Percentiles rank a stretch among this genome's conserved stretches.
Evolutionary conservation across 164 flowering plant species (phyloP).

Genomic region (Dillenia turbinata): DNA sequence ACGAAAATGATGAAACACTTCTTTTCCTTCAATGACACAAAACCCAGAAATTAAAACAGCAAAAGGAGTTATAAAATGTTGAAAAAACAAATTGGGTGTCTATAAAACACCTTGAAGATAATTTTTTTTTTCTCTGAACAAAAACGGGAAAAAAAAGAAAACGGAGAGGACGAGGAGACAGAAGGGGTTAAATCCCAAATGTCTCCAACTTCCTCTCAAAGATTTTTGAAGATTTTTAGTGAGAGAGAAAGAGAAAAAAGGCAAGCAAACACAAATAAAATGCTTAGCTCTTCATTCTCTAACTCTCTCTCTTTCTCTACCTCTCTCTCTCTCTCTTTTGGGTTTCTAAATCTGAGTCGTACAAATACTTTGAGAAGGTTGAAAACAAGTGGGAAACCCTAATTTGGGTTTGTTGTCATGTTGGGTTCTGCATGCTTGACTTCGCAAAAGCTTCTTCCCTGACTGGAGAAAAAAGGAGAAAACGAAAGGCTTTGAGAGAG

Average conservation of each 20-base stretch:
- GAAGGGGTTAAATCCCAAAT: slow-evolving; percentile 37
- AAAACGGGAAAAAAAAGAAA: slow-evolving; percentile 1
- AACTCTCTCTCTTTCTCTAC: slow-evolving; percentile 31
- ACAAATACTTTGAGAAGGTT: not conserved
- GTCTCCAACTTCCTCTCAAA: slow-evolving; percentile 65
- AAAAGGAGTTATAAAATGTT: not conserved
- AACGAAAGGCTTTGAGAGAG: slow-evolving; percentile 16
- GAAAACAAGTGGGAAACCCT: slow-evolving; percentile 21
- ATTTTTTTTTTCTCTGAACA: not conserved
- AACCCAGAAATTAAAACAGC: not conserved
- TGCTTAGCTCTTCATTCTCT: slow-evolving; percentile 60
- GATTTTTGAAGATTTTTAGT: not conserved
- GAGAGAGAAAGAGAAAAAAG: slow-evolving; percentile 72
- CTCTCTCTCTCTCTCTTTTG: not conserved
- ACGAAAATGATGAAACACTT: not conserved
- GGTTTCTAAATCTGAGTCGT: slow-evolving; percentile 8
- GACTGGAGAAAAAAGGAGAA: slow-evolving; percentile 7
- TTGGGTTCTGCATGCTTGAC: slow-evolving; percentile 44
- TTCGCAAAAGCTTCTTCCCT: slow-evolving; percentile 3
- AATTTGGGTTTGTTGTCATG: slow-evolving; percentile 18
- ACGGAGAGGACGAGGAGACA: slow-evolving; percentile 58
- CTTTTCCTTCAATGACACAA: not conserved
- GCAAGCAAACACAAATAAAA: slow-evolving; percentile 24
- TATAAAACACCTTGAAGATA: slow-evolving; percentile 2
- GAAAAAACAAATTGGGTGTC: slow-evolving; percentile 1